These are phyloP conservation scores for Coleophoma eucalyptorum DNA, from an alignment of 2,329 filamentous ascomycete species.

Conservation along the genomic window DNA sequence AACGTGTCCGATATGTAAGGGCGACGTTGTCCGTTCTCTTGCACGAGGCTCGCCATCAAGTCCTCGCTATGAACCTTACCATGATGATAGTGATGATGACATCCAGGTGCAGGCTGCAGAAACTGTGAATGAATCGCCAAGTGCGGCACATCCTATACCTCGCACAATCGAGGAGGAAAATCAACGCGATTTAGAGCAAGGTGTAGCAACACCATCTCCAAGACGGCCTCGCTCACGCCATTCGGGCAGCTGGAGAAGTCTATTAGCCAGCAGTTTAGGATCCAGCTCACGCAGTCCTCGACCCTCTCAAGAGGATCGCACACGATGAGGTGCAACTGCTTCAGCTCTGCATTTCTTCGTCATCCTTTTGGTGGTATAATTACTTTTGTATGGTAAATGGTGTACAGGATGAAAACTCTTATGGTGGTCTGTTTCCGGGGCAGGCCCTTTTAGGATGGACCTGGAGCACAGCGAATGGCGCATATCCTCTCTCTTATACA, in stretches of 20 bases:
- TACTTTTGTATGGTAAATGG: constrained; percentile 2
- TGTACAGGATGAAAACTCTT: background rate
- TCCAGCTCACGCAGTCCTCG: constrained; percentile 17
- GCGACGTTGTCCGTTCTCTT: constrained; percentile 79
- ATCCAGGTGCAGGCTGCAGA: constrained; percentile 40
- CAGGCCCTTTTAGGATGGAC: background rate
- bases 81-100: constrained; percentile 37
- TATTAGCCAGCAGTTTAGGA: constrained; percentile 18
- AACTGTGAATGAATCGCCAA: constrained; percentile 41
- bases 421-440: background rate
- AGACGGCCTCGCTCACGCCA: constrained; percentile 9
- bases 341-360: constrained; percentile 5
- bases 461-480: constrained; percentile 6
- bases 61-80: constrained; percentile 27
- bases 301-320: constrained; percentile 20
- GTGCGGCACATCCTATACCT: constrained; percentile 30
- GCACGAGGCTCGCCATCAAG: constrained; percentile 36
- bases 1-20: constrained; percentile 98
- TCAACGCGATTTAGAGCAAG: constrained; percentile 19
- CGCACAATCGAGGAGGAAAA: constrained; percentile 8
- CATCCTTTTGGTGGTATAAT: background rate
- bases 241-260: constrained; percentile 16
- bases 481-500: background rate
- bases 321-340: constrained; percentile 13
- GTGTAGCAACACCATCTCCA: constrained; percentile 13